Conservation (phyloP, 768 basidiomycete species). For the Trichaptum fuscoviolaceum region DNA sequence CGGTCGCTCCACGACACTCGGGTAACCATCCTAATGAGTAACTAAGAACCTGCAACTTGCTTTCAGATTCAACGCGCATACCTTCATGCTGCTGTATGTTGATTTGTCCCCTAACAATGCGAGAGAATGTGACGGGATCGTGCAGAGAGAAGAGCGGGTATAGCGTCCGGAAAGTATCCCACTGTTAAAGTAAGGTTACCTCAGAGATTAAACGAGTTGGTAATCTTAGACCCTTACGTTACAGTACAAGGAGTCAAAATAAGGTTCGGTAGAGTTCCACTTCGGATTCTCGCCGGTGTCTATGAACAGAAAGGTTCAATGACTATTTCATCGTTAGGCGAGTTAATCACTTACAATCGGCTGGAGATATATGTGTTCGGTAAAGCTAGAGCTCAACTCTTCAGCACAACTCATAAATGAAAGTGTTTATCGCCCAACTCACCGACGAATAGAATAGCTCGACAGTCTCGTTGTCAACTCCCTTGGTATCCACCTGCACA, state of each 20-base stretch:
- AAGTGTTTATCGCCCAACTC: slow-evolving; percentile 14
- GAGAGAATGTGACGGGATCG: slow-evolving; percentile 52
- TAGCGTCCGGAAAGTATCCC: slow-evolving; percentile 62
- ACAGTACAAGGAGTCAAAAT: slow-evolving; percentile 65
- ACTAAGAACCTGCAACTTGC: neutral
- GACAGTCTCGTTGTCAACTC: slow-evolving; percentile 44
- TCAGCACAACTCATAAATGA: neutral
- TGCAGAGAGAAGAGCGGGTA: slow-evolving; percentile 61
- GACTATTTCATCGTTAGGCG: neutral
- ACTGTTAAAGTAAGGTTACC: slow-evolving; percentile 27
- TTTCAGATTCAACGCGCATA: slow-evolving; percentile 12
- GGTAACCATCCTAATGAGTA: slow-evolving; percentile 52
- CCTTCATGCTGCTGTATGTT: slow-evolving; percentile 66
- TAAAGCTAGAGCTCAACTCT: slow-evolving; percentile 36
- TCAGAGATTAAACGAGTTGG: neutral
- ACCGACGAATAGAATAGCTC: slow-evolving; percentile 57
- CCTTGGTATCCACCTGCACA: slow-evolving; percentile 45
- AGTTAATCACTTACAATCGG: slow-evolving; percentile 43
- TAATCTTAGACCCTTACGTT: slow-evolving; percentile 37
- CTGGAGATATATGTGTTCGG: slow-evolving; percentile 57
- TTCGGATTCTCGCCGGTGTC: slow-evolving; percentile 61
- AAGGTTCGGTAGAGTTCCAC: slow-evolving; percentile 61
- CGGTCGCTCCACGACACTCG: slow-evolving; percentile 55
- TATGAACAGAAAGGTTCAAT: slow-evolving; percentile 15
- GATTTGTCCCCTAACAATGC: slow-evolving; percentile 59